Evolutionary conservation across 106 monocot species (phyloP).

Genomic region (Xerophyta viscosa): DNA sequence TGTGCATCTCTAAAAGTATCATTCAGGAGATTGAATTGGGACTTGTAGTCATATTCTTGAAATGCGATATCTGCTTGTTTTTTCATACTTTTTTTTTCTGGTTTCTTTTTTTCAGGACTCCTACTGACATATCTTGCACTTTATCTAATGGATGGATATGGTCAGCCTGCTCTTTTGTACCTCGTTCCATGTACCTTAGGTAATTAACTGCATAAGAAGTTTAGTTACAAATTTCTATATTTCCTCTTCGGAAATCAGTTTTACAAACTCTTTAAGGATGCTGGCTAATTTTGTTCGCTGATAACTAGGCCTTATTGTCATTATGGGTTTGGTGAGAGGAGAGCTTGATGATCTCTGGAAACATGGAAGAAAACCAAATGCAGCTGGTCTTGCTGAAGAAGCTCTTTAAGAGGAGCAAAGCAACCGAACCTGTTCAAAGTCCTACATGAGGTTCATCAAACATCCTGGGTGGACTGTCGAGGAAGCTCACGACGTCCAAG

Average conservation of each 20-base stretch:
- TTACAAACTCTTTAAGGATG: background rate
- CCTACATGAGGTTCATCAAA: too few relatives aligned
- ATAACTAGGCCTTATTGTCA: conserved; percentile 53
- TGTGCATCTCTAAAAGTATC: too few relatives aligned
- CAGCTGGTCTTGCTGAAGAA: conserved; percentile 11
- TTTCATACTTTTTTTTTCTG: background rate
- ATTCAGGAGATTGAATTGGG: too few relatives aligned
- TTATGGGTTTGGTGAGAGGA: conserved; percentile 77
- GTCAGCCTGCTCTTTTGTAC: conserved; percentile 88
- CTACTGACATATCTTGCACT: conserved; percentile 83
- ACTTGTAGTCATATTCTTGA: too few relatives aligned
- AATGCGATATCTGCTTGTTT: too few relatives aligned
- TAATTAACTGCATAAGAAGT: conserved; percentile 11
- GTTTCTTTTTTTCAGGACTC: conserved; percentile 47
- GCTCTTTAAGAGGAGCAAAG: background rate
- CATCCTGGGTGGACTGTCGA: too few relatives aligned
- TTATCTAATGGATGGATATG: conserved; percentile 90
- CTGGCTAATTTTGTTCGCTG: too few relatives aligned
- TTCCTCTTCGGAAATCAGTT: background rate
- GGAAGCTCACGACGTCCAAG: too few relatives aligned
- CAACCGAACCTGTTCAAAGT: too few relatives aligned
- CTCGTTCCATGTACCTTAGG: conserved; percentile 96
- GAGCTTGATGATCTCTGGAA: conserved; percentile 77
- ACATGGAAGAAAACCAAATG: conserved; percentile 31
- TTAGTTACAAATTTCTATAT: background rate